phyloP scores from a whole-genome alignment of 73 alveolate species.

The Tetrahymena malaccensis region DNA sequence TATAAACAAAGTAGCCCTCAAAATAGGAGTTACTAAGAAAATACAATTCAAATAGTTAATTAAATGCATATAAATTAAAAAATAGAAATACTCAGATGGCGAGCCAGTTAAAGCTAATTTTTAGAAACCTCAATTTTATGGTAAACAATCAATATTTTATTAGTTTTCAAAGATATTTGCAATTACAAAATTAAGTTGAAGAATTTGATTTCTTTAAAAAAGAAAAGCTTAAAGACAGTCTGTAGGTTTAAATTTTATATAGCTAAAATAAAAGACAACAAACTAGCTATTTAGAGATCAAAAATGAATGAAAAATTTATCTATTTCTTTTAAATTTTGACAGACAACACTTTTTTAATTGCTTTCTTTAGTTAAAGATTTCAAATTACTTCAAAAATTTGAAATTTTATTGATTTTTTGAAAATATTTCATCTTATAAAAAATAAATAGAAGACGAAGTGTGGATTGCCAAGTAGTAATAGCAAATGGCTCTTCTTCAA shows the following conservation, averaged over 20 bases:
- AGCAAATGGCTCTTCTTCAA: background rate
- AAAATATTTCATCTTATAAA: background rate
- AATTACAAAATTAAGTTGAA: background rate
- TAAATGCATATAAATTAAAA: background rate
- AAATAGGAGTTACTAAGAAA: background rate
- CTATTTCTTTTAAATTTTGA: too few species aligned
- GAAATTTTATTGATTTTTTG: background rate
- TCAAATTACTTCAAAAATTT: background rate
- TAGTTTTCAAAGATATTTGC: background rate
- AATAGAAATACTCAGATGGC: background rate
- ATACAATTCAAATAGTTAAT: background rate
- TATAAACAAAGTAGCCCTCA: background rate
- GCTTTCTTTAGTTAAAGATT: background rate
- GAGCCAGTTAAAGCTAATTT: background rate
- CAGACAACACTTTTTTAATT: background rate
- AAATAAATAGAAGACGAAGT: background rate
- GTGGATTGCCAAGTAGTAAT: background rate
- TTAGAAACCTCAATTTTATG: background rate
- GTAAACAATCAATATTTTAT: background rate
- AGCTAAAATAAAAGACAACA: too few species aligned
- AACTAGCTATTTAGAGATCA: too few species aligned
- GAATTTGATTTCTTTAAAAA: too few species aligned
- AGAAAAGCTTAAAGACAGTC: background rate
- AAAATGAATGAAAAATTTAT: too few species aligned
- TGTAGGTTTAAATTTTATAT: background rate